phyloP scores from a whole-genome alignment of 306 rosid species.

The Lathyrus sativus region DNA sequence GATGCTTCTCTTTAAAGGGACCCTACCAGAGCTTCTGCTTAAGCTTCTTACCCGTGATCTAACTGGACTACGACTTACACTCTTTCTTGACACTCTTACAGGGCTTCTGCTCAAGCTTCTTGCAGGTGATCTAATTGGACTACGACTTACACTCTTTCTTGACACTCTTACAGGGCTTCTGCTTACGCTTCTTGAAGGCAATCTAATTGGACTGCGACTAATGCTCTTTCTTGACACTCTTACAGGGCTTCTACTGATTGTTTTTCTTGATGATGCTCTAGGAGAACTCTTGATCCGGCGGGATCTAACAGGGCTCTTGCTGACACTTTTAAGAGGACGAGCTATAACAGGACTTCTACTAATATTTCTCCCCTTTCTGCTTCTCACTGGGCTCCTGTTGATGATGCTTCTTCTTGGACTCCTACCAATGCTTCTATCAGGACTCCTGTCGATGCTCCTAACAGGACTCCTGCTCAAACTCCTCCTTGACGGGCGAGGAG shows the following conservation, averaged over 20 bases:
- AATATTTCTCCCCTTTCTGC: conserved; percentile 15
- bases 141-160: conserved; percentile 63
- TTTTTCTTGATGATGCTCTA: conserved; percentile 51
- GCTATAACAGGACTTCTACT: conserved; percentile 40
- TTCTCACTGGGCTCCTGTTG: conserved; percentile 46
- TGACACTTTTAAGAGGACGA: conserved; percentile 44
- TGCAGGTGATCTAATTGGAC: conserved; percentile 69
- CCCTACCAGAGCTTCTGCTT: conserved; percentile 86
- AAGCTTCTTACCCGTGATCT: conserved; percentile 70
- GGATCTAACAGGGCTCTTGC: conserved; percentile 53
- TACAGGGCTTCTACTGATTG: conserved; percentile 68
- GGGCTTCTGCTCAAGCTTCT: conserved; percentile 90
- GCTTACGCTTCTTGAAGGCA: conserved; percentile 40
- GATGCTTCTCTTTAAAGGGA: conserved; percentile 56
- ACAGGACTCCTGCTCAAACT: conserved; percentile 71
- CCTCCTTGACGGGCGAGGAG: conserved; percentile 46
- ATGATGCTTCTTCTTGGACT: conserved; percentile 37
- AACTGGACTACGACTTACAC: conserved; percentile 71
- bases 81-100: conserved; percentile 58
- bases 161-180: conserved; percentile 73
- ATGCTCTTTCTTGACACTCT: conserved; percentile 54
- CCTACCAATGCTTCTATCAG: conserved; percentile 39
- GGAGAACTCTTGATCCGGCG: conserved; percentile 65
- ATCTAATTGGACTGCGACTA: conserved; percentile 80
- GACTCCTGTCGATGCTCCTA: conserved; percentile 48